Conservation (phyloP, 169 alveolate genomes). For the Cyclospora cayetanensis region DNA sequence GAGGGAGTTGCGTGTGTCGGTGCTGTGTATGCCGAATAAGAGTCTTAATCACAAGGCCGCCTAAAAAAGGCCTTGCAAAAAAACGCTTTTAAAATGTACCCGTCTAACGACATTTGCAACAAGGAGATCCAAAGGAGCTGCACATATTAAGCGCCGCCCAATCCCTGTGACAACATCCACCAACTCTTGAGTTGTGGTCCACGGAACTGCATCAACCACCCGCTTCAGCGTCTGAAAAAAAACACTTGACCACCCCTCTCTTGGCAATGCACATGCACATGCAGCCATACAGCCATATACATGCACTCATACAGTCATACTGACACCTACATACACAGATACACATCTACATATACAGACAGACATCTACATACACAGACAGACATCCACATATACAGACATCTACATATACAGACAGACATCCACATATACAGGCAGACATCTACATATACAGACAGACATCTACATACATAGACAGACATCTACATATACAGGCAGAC, state of each 20-base stretch:
- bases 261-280: not conserved
- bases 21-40: no score
- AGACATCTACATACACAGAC: no score
- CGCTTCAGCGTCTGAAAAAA: not conserved
- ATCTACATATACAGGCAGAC: no score
- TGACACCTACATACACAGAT: not conserved
- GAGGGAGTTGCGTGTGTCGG: not conserved
- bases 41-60: no score
- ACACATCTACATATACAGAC: no score
- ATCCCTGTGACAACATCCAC: constrained; percentile 7
- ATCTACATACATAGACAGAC: no score
- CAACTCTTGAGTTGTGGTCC: constrained; percentile 21
- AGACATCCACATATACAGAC: no score
- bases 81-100: not conserved
- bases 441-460: no score
- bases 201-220: constrained; percentile 12
- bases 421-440: no score
- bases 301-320: not conserved
- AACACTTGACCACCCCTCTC: not conserved
- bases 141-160: constrained; percentile 34
- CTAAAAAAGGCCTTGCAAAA: not conserved
- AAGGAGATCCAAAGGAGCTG: constrained; percentile 39
- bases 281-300: not conserved
- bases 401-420: no score
- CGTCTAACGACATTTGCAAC: not conserved